Evolutionary conservation across 2,329 filamentous ascomycete species (phyloP).

Genomic region (Scytalidium sp.): DNA sequence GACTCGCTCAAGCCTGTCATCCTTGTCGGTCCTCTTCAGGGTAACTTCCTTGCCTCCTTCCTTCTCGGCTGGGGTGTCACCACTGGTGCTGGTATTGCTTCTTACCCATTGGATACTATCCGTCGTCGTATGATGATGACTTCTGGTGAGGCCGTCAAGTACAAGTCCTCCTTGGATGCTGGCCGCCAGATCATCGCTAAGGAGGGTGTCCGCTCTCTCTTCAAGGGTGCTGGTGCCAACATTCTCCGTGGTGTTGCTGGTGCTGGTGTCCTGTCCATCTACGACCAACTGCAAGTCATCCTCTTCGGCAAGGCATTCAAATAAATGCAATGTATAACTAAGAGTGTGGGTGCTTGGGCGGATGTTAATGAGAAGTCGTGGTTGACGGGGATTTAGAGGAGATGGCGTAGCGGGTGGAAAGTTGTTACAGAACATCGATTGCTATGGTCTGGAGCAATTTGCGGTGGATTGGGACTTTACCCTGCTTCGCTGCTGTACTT

Average conservation of each 20-base stretch:
- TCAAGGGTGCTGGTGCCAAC: constrained; percentile 99
- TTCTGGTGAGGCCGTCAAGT: constrained; percentile 96
- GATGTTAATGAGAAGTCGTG: constrained; percentile 17
- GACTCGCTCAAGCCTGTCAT: constrained; percentile 99
- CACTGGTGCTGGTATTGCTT: constrained; percentile 99
- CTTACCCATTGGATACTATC: constrained; percentile 99
- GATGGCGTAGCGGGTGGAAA: constrained; percentile 24
- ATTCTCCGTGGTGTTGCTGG: constrained; percentile 99
- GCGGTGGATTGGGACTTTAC: constrained; percentile 23
- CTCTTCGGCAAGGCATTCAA: constrained; percentile 99
- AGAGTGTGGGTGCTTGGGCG: constrained; percentile 8
- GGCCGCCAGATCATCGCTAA: constrained; percentile 94
- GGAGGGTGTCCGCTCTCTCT: constrained; percentile 98
- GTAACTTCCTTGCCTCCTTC: constrained; percentile 99
- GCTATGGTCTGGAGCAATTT: constrained; percentile 32
- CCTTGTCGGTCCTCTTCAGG: constrained; percentile 85
- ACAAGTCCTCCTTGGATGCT: constrained; percentile 94
- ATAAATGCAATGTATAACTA: constrained; percentile 32
- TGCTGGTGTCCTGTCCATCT: constrained; percentile 99
- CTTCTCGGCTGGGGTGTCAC: constrained; percentile 97
- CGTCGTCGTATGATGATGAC: constrained; percentile 99
- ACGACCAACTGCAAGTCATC: constrained; percentile 98
- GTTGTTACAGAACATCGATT: constrained; percentile 29
- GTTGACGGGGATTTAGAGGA: constrained; percentile 12
- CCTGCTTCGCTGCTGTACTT: constrained; percentile 31